Conservation (phyloP, 2,329 filamentous ascomycete species). For the Dactylonectria estremocensis region DNA sequence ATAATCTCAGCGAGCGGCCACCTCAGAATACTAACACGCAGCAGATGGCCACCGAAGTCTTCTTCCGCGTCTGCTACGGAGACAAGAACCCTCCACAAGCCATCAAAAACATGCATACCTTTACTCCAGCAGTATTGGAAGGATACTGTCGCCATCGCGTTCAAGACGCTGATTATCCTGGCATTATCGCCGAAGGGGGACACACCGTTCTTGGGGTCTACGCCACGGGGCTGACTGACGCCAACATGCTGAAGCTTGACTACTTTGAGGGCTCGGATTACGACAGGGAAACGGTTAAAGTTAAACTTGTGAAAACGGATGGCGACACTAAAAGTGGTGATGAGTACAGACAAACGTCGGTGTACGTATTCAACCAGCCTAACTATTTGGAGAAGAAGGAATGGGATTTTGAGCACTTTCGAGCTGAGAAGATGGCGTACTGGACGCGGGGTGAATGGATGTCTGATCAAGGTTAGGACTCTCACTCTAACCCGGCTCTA, state of each 20-base stretch:
- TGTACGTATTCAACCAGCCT: conserved; percentile 75
- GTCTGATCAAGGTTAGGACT: conserved; percentile 57
- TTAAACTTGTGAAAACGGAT: conserved; percentile 66
- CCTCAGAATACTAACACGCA: conserved; percentile 42
- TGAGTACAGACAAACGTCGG: conserved; percentile 68
- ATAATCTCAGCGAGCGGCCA: conserved; percentile 9
- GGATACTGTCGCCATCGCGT: conserved; percentile 82
- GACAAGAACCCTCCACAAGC: conserved; percentile 62
- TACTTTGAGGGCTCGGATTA: conserved; percentile 88
- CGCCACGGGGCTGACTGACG: conserved; percentile 83
- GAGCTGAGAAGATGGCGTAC: conserved; percentile 75
- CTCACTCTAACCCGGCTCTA: neutral
- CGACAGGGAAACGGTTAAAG: conserved; percentile 66
- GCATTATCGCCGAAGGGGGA: conserved; percentile 72
- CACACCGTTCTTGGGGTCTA: conserved; percentile 81
- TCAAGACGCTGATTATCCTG: conserved; percentile 82
- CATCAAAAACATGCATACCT: conserved; percentile 70
- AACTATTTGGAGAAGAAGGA: conserved; percentile 77
- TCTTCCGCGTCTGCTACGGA: conserved; percentile 87
- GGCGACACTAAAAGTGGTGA: conserved; percentile 57
- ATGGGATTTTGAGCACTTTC: conserved; percentile 92
- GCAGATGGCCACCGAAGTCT: conserved; percentile 87
- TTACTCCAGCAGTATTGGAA: conserved; percentile 83
- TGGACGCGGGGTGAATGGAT: conserved; percentile 69
- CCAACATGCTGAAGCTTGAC: conserved; percentile 83